These are phyloP conservation scores for Starmerella lactis-condensi DNA, from an alignment of 805 yeast species.

Conservation along the genomic window DNA sequence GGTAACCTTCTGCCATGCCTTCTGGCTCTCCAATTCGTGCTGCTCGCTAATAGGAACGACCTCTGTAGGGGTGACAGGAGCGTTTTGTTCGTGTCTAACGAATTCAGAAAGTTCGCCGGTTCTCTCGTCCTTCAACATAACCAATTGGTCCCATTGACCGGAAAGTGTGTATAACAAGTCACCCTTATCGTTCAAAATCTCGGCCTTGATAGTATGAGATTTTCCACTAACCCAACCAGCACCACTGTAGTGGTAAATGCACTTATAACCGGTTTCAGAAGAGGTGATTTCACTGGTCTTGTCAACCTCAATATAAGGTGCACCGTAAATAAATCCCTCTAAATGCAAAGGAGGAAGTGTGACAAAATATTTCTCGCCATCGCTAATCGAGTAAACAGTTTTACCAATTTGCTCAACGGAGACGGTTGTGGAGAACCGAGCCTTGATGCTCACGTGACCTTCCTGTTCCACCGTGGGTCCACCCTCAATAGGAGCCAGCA, in stretches of 20 bases:
- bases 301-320: slow-evolving; percentile 89
- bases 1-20: slow-evolving; percentile 81
- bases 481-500: slow-evolving; percentile 36
- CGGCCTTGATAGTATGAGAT: slow-evolving; percentile 79
- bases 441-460: slow-evolving; percentile 80
- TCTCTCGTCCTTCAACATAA: slow-evolving; percentile 35
- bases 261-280: slow-evolving; percentile 48
- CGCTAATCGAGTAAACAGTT: slow-evolving; percentile 40
- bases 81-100: slow-evolving; percentile 22
- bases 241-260: slow-evolving; percentile 66
- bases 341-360: slow-evolving; percentile 91
- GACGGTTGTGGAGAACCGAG: slow-evolving; percentile 62
- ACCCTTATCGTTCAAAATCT: slow-evolving; percentile 33
- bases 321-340: slow-evolving; percentile 76
- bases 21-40: slow-evolving; percentile 62
- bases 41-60: slow-evolving; percentile 77
- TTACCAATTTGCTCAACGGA: slow-evolving; percentile 87
- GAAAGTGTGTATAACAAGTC: slow-evolving; percentile 55
- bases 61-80: slow-evolving; percentile 31
- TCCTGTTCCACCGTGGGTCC: slow-evolving; percentile 54
- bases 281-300: slow-evolving; percentile 72
- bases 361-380: slow-evolving; percentile 51
- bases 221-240: slow-evolving; percentile 92
- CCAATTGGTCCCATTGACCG: slow-evolving; percentile 72
- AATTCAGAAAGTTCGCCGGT: slow-evolving; percentile 22